Base-by-base conservation (phyloP, 176 grass and related monocot genomes). In the Carex parvula region DNA sequence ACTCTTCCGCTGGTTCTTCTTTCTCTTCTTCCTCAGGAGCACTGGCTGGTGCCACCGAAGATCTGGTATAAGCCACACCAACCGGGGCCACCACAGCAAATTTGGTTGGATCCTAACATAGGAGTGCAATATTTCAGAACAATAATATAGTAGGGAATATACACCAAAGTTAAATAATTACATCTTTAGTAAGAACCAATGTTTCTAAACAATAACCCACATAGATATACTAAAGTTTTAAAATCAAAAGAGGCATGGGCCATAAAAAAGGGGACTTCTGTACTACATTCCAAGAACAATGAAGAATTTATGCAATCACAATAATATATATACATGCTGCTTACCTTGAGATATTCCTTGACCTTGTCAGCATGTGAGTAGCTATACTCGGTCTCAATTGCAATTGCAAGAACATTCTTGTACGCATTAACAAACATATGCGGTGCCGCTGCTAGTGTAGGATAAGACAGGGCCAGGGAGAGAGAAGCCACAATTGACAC, bases 381-480 rank as follows among this genome's bases (percentile, higher is more conserved):
- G 0, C 88, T 87, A 89, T 93, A 96, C 24, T 96, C 91, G 0
- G 93, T 96, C 61, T 93, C 93, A 86, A 96, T 79, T 13, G 93
- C 93, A 79, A 96, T 60, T 73, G 93, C 93, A 70, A 96, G 89
- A 14, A 96, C 93, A 11, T 96, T 96, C 87, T 96, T 96, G 87
- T 96, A 96, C 4, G 82, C 93, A 18, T 96, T 96, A 67, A 96
- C 70, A 84, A 96, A 96, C 93, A 96, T 93, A 81, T 96, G 93
- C 0, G 93, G 93, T 0, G 91, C 93, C 29, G 91, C 93, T 84
- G 93, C 93, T 22, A 96, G 81, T 26, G 93, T 93, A 6, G 91
- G 93, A 84, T 93, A 96, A 0, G 93, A 93, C 26, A 96, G 70
- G 1, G 89, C 93, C 66, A 96, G 68, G 48, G 93, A 93, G 1